Evolutionary conservation across 1,284 basidiomycete species (phyloP), one percentile per base, ranked within the genome.

Genomic region (Hymenochaete sp.): DNA sequence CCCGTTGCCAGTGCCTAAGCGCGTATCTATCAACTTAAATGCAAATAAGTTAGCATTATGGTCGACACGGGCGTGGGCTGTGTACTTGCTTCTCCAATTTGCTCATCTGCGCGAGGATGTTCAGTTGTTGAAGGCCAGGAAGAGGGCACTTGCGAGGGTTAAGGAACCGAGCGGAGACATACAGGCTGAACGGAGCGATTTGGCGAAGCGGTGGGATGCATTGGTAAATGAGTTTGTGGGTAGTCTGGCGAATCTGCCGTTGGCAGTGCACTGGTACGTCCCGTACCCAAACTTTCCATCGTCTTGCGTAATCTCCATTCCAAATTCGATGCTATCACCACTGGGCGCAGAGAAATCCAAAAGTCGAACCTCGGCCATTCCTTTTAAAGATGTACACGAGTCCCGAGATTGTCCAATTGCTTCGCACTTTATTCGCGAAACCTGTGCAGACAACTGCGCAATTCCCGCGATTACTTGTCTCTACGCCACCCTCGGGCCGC

Each of bases 211-310:
- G 52, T 83, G 83, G 75, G 71, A 76, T 51, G 75, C 81, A 11
- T 78, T 84, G 48, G 77, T 78, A 70, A 81, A 77, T 49, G 85
- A 91, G 53, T 58, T 86, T 19, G 65, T 85, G 39, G 75, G 79
- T 38, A 92, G 91, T 56, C 51, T 82, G 3, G 79, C 77, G 25
- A 85, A 90, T 59, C 63, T 91, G 31, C 90, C 89, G 3, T 62
- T 89, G 45, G 86, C 89, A 3, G 61, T 90, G 41, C 90, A 93
- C 59, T 92, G 87, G 89, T 87, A 53, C 50, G 73, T 65, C 2
- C 4, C 19, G 3, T 18, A 8, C 11, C 10, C 21, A 5, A 16
- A n/a, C 6, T 5, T 35, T 6, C 13, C 13, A 8, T 35, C 5
- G 5, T 35, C 32, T n/a, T n/a, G n/a, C n/a, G n/a, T n/a, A n/a